A percentile compares a stretch with the other conserved stretches of the same genome.
Evolutionary conservation across 306 rosid species (phyloP).

Genomic region (Rubus parviflorus): DNA sequence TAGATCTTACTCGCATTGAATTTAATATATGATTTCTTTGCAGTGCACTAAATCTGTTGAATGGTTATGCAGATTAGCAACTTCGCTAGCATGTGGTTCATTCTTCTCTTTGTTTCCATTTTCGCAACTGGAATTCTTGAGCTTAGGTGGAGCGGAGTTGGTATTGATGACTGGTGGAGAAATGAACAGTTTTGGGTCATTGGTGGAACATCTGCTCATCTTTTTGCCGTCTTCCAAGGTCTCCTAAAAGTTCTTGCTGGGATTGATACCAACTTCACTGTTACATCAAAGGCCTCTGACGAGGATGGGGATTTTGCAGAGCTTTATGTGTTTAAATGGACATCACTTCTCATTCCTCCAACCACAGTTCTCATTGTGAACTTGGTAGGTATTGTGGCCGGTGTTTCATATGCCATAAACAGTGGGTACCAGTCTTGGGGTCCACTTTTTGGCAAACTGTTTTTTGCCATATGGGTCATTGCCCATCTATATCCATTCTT

Average conservation of each 20-base stretch:
- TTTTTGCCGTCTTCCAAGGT: conserved; percentile 96
- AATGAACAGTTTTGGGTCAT: conserved; percentile 99
- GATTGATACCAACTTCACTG: conserved; percentile 87
- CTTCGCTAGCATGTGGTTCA: conserved; percentile 98
- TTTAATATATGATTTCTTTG: neutral
- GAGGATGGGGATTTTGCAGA: conserved; percentile 91
- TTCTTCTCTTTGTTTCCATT: conserved; percentile 89
- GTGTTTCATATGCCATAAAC: conserved; percentile 84
- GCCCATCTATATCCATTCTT: conserved; percentile 93
- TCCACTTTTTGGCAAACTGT: conserved; percentile 78
- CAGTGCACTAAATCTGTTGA: conserved; percentile 2
- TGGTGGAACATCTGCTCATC: conserved; percentile 98
- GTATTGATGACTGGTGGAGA: conserved; percentile 99
- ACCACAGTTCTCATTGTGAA: conserved; percentile 83
- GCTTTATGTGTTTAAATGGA: conserved; percentile 93
- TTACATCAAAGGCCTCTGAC: conserved; percentile 88
- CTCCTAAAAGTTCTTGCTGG: conserved; percentile 93
- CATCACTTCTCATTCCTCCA: conserved; percentile 91
- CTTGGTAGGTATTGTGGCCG: conserved; percentile 83
- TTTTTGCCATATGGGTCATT: conserved; percentile 89
- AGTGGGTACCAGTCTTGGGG: conserved; percentile 98
- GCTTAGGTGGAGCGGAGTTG: conserved; percentile 99
- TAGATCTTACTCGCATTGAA: conserved; percentile 4
- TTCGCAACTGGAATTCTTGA: conserved; percentile 90
- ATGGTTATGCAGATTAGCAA: conserved; percentile 80